Conservation (phyloP, 1,284 basidiomycete genomes). For the Boletus hoseneyae region DNA sequence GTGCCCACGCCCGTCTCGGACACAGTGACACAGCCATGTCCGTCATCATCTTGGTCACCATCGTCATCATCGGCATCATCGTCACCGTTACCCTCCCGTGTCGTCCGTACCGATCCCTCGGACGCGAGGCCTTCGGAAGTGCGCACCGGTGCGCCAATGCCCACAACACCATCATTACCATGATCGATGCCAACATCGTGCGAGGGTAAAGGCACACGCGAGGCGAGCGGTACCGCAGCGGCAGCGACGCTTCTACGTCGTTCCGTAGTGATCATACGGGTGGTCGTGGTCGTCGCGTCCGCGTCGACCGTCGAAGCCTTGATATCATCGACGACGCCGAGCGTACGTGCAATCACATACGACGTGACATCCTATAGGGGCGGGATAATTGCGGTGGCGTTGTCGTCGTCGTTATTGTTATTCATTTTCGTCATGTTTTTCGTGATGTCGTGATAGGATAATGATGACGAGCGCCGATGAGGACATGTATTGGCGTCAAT, state of each 20-base stretch:
- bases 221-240: neutral
- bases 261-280: neutral
- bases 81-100: neutral
- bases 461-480: neutral
- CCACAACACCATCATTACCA: neutral
- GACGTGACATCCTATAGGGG: slow-evolving; percentile 66
- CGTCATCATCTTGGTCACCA: neutral
- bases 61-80: neutral
- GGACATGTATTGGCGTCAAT: neutral
- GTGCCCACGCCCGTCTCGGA: slow-evolving; percentile 1
- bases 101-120: slow-evolving; percentile 10
- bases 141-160: neutral
- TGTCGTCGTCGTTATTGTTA: neutral
- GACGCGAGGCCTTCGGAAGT: slow-evolving; percentile 19
- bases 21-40: neutral
- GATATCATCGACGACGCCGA: slow-evolving; percentile 69
- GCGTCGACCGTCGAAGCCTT: slow-evolving; percentile 64
- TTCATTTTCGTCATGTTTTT: too few species aligned
- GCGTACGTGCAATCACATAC: slow-evolving; percentile 78
- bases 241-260: neutral
- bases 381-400: too few species aligned
- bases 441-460: neutral
- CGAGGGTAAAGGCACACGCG: neutral
- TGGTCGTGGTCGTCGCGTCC: slow-evolving; percentile 9
- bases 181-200: neutral